Evolutionary conservation across 2,329 filamentous ascomycete species (phyloP).

Genomic region (Hypoxylon sp.): DNA sequence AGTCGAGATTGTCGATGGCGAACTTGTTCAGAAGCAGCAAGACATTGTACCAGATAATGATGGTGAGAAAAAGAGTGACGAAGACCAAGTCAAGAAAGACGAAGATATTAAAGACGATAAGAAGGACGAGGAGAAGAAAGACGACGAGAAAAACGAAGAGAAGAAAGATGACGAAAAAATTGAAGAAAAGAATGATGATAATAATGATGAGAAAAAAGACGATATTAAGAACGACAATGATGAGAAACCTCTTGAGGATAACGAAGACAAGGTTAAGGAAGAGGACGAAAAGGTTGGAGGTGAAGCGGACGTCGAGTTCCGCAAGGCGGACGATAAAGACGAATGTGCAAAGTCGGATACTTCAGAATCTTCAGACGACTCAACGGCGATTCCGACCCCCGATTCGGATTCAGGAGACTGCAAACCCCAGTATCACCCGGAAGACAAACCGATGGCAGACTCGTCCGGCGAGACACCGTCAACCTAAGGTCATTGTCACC

Average conservation of each 20-base stretch:
- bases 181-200: conserved; percentile 24
- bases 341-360: conserved; percentile 50
- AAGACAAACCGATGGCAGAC: conserved; percentile 14
- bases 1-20: conserved; percentile 54
- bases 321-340: conserved; percentile 40
- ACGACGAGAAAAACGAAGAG: conserved; percentile 41
- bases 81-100: conserved; percentile 9
- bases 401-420: conserved; percentile 49
- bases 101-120: conserved; percentile 40
- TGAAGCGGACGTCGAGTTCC: conserved; percentile 36
- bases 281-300: conserved; percentile 48
- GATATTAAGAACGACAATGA: conserved; percentile 50
- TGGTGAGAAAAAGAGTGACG: conserved; percentile 23
- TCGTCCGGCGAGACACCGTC: conserved; percentile 22
- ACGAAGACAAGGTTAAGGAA: conserved; percentile 19
- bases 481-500: background rate
- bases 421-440: conserved; percentile 46
- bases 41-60: conserved; percentile 52
- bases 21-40: conserved; percentile 53
- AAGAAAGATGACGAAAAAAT: conserved; percentile 23
- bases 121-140: conserved; percentile 50
- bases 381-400: conserved; percentile 49
- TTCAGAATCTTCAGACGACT: conserved; percentile 51
- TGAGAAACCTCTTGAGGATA: conserved; percentile 14
- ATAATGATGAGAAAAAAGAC: conserved; percentile 29